Evolutionary conservation across 176 grass and related monocot genomes (phyloP), one percentile per base, ranked within the genome.

Genomic region (Carex parvula): DNA sequence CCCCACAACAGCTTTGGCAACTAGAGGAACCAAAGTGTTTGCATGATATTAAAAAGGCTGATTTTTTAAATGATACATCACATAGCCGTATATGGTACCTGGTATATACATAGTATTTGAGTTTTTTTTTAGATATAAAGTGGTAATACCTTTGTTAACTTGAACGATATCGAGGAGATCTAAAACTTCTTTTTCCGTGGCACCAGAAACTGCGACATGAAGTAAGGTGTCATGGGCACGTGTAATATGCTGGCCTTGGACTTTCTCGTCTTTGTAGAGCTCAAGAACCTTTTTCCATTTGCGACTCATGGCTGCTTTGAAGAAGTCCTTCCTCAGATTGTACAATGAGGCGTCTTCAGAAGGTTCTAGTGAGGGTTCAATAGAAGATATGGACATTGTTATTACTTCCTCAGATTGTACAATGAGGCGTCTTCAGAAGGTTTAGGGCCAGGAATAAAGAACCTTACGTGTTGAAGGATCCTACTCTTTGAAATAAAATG

Each of bases 121-220:
- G 1, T 32, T 32, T 32, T n/a, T n/a, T 32, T 32, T 32, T 32
- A 32, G 32, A 32, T 32, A 32, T 32, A 32, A 32, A 32, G 32
- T 32, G 32, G 32, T 32, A 32, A 32, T 32, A 32, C 32, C 32
- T 18, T 0, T 58, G 39, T 58, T 58, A 17, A 18, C 5, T 17
- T 18, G 55, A 70, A 44, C 17, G 41, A n/a, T 9, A 1, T 73
- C 1, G 24, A 73, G 70, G n/a, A 73, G 41, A n/a, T 14, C n/a
- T 8, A 48, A 11, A 24, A 50, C 42, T 2, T 4, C 22, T 5
- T 73, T 10, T 13, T 50, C 37, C 0, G 2, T 8, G 41, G 70
- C 41, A 73, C 70, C 18, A 24, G 70, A 73, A 7, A 73, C 11
- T 24, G 70, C 42, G n/a, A 73, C 70, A 50, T 73, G 70, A 73